phyloP scores from a whole-genome alignment of 2,329 filamentous ascomycete species.

The Trichoderma hamatum region DNA sequence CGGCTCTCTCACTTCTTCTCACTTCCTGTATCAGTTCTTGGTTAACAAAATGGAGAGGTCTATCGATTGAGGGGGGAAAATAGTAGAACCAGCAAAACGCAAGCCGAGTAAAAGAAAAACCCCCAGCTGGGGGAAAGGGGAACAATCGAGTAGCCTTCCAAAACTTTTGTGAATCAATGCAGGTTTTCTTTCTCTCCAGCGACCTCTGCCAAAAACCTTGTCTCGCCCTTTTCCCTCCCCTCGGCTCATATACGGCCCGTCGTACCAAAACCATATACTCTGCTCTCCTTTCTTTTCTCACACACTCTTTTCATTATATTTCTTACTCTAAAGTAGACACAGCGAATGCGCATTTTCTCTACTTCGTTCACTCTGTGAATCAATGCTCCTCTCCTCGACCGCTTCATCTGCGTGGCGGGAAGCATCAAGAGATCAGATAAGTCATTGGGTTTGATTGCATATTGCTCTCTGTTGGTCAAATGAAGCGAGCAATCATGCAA shows the following conservation, averaged over 20 bases:
- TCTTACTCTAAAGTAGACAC: neutral
- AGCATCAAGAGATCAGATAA: neutral
- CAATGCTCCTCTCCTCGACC: neutral
- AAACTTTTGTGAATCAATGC: constrained; percentile 11
- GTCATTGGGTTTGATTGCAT: neutral
- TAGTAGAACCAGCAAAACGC: neutral
- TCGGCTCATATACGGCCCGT: neutral
- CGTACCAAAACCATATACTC: neutral
- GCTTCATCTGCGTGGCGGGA: neutral
- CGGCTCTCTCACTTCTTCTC: neutral
- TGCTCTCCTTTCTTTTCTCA: neutral
- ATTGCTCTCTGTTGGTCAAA: neutral
- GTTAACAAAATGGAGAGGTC: neutral
- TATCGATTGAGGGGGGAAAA: neutral
- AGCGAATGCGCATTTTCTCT: neutral
- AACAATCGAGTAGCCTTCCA: neutral
- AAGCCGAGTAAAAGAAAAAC: neutral
- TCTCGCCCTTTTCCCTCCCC: neutral
- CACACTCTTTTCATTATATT: neutral
- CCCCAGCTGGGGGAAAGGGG: neutral
- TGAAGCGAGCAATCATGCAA: neutral
- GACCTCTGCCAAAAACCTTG: neutral
- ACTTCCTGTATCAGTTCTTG: neutral
- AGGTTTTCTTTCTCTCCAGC: neutral
- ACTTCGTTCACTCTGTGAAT: neutral